Base-by-base conservation (phyloP, 2,329 filamentous ascomycete genomes). In the Torrubiellomyces zombiae region DNA sequence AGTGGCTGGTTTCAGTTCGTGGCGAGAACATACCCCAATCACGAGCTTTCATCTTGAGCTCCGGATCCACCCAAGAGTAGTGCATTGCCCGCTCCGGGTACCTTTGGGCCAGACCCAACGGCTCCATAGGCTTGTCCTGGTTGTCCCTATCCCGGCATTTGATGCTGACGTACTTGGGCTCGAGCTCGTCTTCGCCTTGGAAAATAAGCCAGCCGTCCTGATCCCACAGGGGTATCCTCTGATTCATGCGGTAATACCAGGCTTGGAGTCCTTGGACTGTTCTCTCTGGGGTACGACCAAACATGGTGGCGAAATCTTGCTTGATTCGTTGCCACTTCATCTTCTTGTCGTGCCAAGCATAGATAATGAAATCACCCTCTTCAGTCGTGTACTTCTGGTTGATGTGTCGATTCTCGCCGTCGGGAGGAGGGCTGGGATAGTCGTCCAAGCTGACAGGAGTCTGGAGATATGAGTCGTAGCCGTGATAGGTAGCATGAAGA, bases 51-150 rank as follows among this genome's bases (percentile, higher is more conserved):
- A 36, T 30, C 35, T 55, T 55, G 24, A 53, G 33, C 23, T 53
- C 47, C 3, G 39, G 26, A 6, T 51, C 43, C 9, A 62, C 53
- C 58, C 58, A 63, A 4, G 38, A 25, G 35, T 62, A 63, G 18
- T 47, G 40, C 18, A 61, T 42, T 6, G 57, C 57, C 14, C 55
- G 48, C 28, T 62, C 58, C 2, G 59, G 59, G 28, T 55, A 62
- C n/a, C 60, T 46, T 26, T 53, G 50, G 1, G 45, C 49, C 8
- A 54, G 39, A 2, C 50, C 50, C 14, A 53, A 37, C 2, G 47
- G 47, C 28, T 51, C 45, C 37, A 42, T 41, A 11, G 48, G 46
- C 29, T 46, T 48, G 32, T 46, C 46, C 22, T 48, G 46, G 25
- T 37, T 44, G 23, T 53, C 49, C 15, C 45, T 40, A 28, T 53